phyloP scores from a whole-genome alignment of 306 rosid genomes.

The Morella rubra region DNA sequence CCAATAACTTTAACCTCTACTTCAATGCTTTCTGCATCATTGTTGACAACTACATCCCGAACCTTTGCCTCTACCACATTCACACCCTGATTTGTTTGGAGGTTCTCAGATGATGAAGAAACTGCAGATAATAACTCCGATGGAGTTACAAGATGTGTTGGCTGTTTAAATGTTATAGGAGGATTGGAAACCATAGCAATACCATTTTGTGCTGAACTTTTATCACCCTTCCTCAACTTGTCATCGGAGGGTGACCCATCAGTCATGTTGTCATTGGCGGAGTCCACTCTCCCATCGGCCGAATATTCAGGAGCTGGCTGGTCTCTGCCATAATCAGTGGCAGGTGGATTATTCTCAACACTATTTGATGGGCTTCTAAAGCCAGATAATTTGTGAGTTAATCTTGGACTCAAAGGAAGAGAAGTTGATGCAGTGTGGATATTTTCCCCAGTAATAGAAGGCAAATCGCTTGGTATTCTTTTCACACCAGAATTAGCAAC shows the following conservation, averaged over 20 bases:
- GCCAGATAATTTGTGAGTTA: constrained; percentile 43
- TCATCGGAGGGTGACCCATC: constrained; percentile 40
- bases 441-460: constrained; percentile 47
- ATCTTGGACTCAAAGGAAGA: constrained; percentile 60
- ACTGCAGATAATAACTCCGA: constrained; percentile 56
- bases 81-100: constrained; percentile 44
- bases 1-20: constrained; percentile 53
- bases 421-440: constrained; percentile 36
- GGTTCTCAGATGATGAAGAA: constrained; percentile 50
- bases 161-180: constrained; percentile 46
- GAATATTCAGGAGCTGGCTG: constrained; percentile 38
- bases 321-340: constrained; percentile 35
- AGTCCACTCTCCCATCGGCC: constrained; percentile 33
- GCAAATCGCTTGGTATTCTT: constrained; percentile 33
- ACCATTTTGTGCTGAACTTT: constrained; percentile 34
- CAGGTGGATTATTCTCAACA: constrained; percentile 33
- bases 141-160: constrained; percentile 72
- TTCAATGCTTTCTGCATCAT: constrained; percentile 43
- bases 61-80: constrained; percentile 33
- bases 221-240: constrained; percentile 42
- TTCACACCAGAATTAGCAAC: constrained; percentile 41
- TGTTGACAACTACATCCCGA: constrained; percentile 44
- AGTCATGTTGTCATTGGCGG: constrained; percentile 38
- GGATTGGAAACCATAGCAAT: constrained; percentile 42
- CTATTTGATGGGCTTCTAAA: constrained; percentile 43